Evolutionary conservation across 1,139 yeast genomes (phyloP).

Genomic region (Protomyces macrosporus): DNA sequence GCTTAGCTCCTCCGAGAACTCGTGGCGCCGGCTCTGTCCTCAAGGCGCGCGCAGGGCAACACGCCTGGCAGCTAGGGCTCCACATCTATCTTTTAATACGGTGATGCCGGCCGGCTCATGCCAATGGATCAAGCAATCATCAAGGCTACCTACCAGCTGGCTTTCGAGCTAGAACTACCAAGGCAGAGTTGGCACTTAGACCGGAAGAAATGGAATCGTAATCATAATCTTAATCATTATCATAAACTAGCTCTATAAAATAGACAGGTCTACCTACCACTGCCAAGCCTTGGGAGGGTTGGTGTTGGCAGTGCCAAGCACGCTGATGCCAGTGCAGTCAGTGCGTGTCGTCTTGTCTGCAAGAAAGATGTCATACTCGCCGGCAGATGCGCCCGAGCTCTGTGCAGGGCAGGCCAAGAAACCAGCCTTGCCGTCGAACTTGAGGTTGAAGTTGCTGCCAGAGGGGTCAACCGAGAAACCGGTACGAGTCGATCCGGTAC

Average conservation of each 20-base stretch:
- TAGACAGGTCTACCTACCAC: conserved; percentile 6
- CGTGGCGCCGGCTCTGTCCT: too few relatives aligned
- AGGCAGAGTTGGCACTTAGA: too few relatives aligned
- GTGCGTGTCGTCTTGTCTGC: conserved; percentile 7
- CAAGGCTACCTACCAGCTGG: too few relatives aligned
- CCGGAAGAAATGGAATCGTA: neutral
- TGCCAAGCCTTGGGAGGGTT: conserved; percentile 6
- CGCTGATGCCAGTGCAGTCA: conserved; percentile 16
- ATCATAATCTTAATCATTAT: neutral
- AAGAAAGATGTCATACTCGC: conserved; percentile 4
- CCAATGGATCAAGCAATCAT: too few relatives aligned
- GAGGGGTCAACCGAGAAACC: conserved; percentile 8
- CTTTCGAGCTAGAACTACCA: too few relatives aligned
- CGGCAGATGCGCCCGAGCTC: neutral
- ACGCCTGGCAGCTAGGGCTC: too few relatives aligned
- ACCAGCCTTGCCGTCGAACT: conserved; percentile 3
- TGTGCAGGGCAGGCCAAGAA: conserved; percentile 8
- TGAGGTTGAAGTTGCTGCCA: neutral
- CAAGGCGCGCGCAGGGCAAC: too few relatives aligned
- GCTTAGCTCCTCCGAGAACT: too few relatives aligned
- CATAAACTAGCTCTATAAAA: neutral
- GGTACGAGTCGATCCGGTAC: neutral
- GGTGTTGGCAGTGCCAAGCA: neutral
- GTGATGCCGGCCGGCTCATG: too few relatives aligned
- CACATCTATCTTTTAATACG: too few relatives aligned